Percentiles rank a stretch among this genome's conserved stretches.
These are phyloP conservation scores for Helminthosporium solani DNA, from an alignment of 2,329 filamentous ascomycete species.

Conservation along the genomic window DNA sequence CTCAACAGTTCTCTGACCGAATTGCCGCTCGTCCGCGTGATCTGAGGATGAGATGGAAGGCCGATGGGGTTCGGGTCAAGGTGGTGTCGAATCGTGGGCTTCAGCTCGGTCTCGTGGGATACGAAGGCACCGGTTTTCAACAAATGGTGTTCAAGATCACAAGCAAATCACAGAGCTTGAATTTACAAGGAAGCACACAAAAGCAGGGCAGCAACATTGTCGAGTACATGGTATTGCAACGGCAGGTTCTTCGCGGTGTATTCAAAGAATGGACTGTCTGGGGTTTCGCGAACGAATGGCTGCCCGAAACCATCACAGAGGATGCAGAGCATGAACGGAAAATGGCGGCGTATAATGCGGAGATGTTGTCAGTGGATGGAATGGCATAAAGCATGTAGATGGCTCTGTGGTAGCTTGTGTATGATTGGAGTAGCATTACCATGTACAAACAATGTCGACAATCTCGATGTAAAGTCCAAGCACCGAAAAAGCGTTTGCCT, in stretches of 20 bases:
- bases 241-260: conserved; percentile 48
- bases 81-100: conserved; percentile 59
- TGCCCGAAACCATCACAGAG: conserved; percentile 19
- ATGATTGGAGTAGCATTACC: neutral
- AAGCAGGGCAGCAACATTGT: conserved; percentile 44
- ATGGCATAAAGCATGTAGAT: neutral
- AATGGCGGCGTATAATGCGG: conserved; percentile 18
- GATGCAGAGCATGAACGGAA: conserved; percentile 26
- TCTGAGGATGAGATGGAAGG: conserved; percentile 50
- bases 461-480: neutral
- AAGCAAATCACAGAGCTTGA: conserved; percentile 20
- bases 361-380: conserved; percentile 1
- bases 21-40: conserved; percentile 54
- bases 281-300: conserved; percentile 61
- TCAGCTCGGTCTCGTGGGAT: conserved; percentile 46
- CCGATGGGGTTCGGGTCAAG: conserved; percentile 43
- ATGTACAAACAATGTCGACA: neutral
- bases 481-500: neutral
- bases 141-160: conserved; percentile 30
- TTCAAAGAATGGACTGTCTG: conserved; percentile 62
- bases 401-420: neutral
- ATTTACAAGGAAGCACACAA: neutral
- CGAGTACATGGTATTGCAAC: conserved; percentile 67
- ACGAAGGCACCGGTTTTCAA: conserved; percentile 23
- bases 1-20: conserved; percentile 53